Conservation (phyloP, 176 grass and related monocot species). For the Triticum aestivum region DNA sequence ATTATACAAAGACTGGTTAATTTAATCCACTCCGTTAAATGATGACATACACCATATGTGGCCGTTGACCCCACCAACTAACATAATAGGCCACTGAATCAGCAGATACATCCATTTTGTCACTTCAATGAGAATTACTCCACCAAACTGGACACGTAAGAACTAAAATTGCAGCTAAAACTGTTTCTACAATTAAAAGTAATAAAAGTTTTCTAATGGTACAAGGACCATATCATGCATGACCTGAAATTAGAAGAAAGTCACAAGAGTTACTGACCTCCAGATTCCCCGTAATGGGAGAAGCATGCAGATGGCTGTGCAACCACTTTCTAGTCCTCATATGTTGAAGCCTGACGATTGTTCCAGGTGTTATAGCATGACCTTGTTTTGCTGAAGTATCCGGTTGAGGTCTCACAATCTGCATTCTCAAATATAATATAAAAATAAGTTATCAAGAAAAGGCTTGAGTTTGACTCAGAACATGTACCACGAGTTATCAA, state of each 20-base stretch:
- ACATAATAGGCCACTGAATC: background rate
- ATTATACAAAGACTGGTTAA: background rate
- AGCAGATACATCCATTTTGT: background rate
- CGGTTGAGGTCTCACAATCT: conserved; percentile 66
- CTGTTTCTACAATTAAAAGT: background rate
- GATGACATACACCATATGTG: background rate
- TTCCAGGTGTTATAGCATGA: conserved; percentile 61
- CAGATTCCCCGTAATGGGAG: conserved; percentile 86
- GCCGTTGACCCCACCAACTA: background rate
- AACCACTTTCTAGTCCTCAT: conserved; percentile 82
- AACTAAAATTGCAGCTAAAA: conserved; percentile 14
- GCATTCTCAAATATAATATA: conserved; percentile 25
- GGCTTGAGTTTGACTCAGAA: background rate
- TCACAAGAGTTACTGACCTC: conserved; percentile 48
- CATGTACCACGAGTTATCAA: background rate
- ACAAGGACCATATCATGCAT: background rate
- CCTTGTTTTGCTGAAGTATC: conserved; percentile 80
- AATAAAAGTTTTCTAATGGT: background rate
- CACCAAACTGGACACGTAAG: background rate
- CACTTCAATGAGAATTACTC: conserved; percentile 14
- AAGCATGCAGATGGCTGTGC: conserved; percentile 87
- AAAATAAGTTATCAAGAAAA: conserved; percentile 6
- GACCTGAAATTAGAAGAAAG: background rate
- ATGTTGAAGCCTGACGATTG: conserved; percentile 68
- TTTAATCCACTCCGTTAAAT: background rate